Evolutionary conservation across 148 eudicot genomes (phyloP).

Genomic region (Vaccinium darrowii): DNA sequence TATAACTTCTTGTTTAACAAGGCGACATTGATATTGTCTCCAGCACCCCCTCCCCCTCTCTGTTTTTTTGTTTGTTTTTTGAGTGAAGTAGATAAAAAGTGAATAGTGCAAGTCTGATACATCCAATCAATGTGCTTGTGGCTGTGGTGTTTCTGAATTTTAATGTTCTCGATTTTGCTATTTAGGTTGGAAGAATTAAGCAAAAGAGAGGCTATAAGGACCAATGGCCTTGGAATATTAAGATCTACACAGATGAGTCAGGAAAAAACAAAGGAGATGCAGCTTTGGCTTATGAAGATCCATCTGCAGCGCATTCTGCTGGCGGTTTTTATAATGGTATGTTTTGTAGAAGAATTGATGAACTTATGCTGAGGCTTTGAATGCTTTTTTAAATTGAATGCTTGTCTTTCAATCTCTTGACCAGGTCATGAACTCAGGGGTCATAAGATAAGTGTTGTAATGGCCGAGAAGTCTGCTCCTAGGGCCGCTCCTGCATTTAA

Average conservation of each 20-base stretch:
- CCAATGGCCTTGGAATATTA: slow-evolving; percentile 97
- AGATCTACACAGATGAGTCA: slow-evolving; percentile 81
- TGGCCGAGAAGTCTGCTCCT: slow-evolving; percentile 95
- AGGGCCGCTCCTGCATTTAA: slow-evolving; percentile 57
- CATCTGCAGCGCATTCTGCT: slow-evolving; percentile 90
- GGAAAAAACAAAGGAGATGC: slow-evolving; percentile 97
- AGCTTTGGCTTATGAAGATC: slow-evolving; percentile 84
- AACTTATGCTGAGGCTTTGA: not conserved
- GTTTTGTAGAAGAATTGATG: not conserved
- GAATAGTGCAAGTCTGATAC: not conserved
- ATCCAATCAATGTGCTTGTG: not conserved
- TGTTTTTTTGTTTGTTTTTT: not conserved
- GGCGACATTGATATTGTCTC: no score
- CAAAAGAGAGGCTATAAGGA: slow-evolving; percentile 95
- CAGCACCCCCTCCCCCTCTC: not conserved
- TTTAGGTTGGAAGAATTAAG: slow-evolving; percentile 88
- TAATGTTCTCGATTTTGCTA: not conserved
- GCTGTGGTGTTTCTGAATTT: not conserved
- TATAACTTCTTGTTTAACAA: not conserved
- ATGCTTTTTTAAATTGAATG: not conserved
- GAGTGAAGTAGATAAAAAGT: not conserved
- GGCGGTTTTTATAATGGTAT: slow-evolving; percentile 81
- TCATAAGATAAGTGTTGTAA: slow-evolving; percentile 68
- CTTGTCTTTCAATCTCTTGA: slow-evolving; percentile 13
- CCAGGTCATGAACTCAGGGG: slow-evolving; percentile 81